Evolutionary conservation across 2,329 filamentous ascomycete genomes (phyloP).

Genomic region (Paraconiothyrium sp.): DNA sequence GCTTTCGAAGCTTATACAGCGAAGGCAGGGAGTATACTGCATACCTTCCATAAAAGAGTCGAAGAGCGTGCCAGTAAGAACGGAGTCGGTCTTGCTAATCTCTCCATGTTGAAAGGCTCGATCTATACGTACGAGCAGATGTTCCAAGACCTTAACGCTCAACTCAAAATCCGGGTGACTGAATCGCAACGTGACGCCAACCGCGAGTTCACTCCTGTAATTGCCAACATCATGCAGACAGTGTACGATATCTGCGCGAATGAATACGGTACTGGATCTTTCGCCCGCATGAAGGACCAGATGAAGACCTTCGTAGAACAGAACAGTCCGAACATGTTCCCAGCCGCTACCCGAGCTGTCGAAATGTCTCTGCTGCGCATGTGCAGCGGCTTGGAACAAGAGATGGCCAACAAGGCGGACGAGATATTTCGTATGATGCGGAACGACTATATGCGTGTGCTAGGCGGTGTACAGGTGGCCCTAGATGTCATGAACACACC

Average conservation of each 20-base stretch:
- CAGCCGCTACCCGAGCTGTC: conserved; percentile 54
- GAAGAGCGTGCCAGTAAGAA: conserved; percentile 51
- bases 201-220: conserved; percentile 62
- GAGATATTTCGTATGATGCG: conserved; percentile 53
- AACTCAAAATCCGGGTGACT: conserved; percentile 52
- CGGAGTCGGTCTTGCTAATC: conserved; percentile 51
- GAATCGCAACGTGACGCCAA: conserved; percentile 62
- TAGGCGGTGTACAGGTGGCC: conserved; percentile 37
- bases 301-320: conserved; percentile 59
- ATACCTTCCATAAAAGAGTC: conserved; percentile 55
- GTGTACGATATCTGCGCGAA: conserved; percentile 58
- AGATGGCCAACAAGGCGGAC: conserved; percentile 57
- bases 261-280: conserved; percentile 60
- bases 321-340: conserved; percentile 60
- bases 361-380: conserved; percentile 53
- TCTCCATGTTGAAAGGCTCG: conserved; percentile 54
- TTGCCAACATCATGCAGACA: conserved; percentile 56
- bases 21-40: conserved; percentile 44
- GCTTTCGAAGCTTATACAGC: conserved; percentile 51
- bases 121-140: conserved; percentile 54
- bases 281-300: conserved; percentile 61
- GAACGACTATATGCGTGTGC: conserved; percentile 49
- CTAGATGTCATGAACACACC: conserved; percentile 22
- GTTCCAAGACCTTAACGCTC: conserved; percentile 50
- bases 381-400: conserved; percentile 53